Base-by-base conservation (phyloP, 2,329 filamentous ascomycete species). In the Pseudogymnoascus sp. region DNA sequence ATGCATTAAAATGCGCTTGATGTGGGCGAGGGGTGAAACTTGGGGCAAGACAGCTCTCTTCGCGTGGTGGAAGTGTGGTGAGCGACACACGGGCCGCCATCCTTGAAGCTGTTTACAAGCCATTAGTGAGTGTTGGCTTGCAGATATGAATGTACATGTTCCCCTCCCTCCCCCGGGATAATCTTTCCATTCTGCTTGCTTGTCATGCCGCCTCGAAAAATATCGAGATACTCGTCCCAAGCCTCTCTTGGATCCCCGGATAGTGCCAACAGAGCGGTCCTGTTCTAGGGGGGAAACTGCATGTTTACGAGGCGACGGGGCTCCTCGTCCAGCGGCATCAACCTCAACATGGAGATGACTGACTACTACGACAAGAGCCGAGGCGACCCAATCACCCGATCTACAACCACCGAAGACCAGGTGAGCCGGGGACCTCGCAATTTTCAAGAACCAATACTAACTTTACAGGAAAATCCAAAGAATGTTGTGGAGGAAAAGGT, bases 401-500 rank as follows among this genome's bases (percentile, higher is more conserved):
- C 50, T 31, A 33, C 50, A n/a, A 56, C 50, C 26, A 56, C 19
- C n/a, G 50, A 56, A 3, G 50, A 33, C 14, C 50, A 56, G 26
- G 50, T 56, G 50, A 56, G 50, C 50, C n/a, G 10, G 7, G 10
- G n/a, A 50, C 19, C 26, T 14, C 50, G 21, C 26, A 56, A 19
- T 19, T 47, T 56, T 14, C 29, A 33, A 56, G 26, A 19, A 5
- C 29, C 29, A 33, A n/a, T 19, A 33, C 50, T 56, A 33, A 56
- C n/a, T 7, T 33, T 33, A 19, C 26, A 56, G 50, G 50, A 56
- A 19, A 56, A 56, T 5, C 50, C 50, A 56, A 56, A 56, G 50
- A 8, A 7, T 19, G 14, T 56, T 5, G 50, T 33, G 3, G 50
- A 56, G 29, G 50, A 56, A 33, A 81, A 78, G 67, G 74, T 81